These are phyloP conservation scores for Elongisporangium undulatum DNA, from an alignment of 352 stramenopile species.

Conservation along the genomic window DNA sequence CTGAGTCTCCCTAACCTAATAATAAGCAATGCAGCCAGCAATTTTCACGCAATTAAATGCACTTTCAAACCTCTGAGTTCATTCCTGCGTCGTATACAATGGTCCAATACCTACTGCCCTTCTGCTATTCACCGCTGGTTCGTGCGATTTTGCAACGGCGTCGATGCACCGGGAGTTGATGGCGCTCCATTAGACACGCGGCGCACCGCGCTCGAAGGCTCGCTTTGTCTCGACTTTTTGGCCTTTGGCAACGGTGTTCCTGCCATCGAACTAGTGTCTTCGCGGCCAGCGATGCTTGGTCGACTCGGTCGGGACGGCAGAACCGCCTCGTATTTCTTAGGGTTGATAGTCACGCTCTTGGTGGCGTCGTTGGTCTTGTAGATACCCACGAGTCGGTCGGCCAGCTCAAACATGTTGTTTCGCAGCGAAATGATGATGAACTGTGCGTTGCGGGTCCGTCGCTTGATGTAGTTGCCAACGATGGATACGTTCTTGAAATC, in stretches of 20 bases:
- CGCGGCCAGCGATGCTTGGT: background rate
- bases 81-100: background rate
- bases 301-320: conserved; percentile 6
- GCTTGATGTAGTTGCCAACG: conserved; percentile 99
- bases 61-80: background rate
- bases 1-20: background rate
- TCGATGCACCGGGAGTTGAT: conserved; percentile 3
- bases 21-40: background rate
- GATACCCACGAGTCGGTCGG: conserved; percentile 98
- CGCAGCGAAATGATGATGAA: conserved; percentile 99
- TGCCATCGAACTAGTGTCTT: background rate
- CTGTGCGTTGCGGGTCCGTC: conserved; percentile 98
- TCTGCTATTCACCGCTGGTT: background rate
- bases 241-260: conserved; percentile 6
- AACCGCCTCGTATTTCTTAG: conserved; percentile 78
- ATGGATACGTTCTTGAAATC: conserved; percentile 99
- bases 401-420: conserved; percentile 99
- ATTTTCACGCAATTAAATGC: background rate
- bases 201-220: background rate
- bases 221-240: conserved; percentile 11
- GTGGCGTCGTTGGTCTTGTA: conserved; percentile 99
- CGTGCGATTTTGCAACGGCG: background rate
- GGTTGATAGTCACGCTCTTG: conserved; percentile 99
- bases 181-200: background rate
- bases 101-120: background rate